Evolutionary conservation across 2,329 filamentous ascomycete species (phyloP).

Genomic region (Curvularia eragrostidis): DNA sequence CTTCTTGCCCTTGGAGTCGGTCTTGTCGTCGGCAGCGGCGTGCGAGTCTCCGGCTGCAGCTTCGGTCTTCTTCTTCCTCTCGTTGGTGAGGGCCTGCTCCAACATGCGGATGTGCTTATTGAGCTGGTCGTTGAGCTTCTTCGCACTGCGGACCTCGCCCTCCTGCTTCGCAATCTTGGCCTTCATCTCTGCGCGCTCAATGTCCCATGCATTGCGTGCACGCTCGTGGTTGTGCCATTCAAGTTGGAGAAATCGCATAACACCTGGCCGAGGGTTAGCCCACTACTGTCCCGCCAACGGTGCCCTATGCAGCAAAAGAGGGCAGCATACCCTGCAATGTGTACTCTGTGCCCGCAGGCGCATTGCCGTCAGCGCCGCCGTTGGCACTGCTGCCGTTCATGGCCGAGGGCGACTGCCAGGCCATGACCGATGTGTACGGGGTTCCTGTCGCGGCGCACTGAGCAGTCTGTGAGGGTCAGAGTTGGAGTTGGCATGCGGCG

Average conservation of each 20-base stretch:
- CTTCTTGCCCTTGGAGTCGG: slow-evolving; percentile 47
- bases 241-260: slow-evolving; percentile 98
- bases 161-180: slow-evolving; percentile 93
- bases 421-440: slow-evolving; percentile 58
- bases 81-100: slow-evolving; percentile 84
- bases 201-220: slow-evolving; percentile 98
- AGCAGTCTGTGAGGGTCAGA: slow-evolving; percentile 28
- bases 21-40: slow-evolving; percentile 52
- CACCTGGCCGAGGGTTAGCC: slow-evolving; percentile 63
- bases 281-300: slow-evolving; percentile 8
- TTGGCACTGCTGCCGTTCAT: slow-evolving; percentile 64
- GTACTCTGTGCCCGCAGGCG: slow-evolving; percentile 70
- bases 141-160: slow-evolving; percentile 84
- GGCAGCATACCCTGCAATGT: slow-evolving; percentile 68
- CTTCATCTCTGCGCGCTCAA: slow-evolving; percentile 99
- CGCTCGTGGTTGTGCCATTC: slow-evolving; percentile 99
- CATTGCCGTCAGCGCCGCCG: slow-evolving; percentile 57
- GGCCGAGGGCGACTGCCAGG: slow-evolving; percentile 73
- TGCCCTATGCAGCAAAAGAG: slow-evolving; percentile 7
- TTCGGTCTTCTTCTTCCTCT: slow-evolving; percentile 71
- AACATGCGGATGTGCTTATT: slow-evolving; percentile 90
- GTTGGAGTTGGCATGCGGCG: slow-evolving; percentile 39
- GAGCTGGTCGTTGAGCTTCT: slow-evolving; percentile 85
- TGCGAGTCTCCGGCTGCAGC: slow-evolving; percentile 59
- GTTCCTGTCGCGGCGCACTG: slow-evolving; percentile 31